These are phyloP conservation scores for Pythium aphanidermatum DNA, from an alignment of 352 stramenopile species.

Conservation along the genomic window DNA sequence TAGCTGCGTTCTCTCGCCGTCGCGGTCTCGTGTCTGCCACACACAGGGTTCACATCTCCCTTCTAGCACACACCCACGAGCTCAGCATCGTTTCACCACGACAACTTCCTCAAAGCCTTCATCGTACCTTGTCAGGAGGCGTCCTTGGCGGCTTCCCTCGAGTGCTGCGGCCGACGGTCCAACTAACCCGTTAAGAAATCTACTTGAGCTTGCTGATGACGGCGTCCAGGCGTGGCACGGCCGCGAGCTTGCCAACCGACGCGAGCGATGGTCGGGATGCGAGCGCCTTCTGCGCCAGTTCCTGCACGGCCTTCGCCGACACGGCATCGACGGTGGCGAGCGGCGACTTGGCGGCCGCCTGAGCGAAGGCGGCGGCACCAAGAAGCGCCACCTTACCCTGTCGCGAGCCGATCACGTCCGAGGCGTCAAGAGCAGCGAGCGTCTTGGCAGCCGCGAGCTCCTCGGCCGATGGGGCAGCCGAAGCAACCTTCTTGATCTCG, in stretches of 20 bases:
- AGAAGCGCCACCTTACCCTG: constrained; percentile 35
- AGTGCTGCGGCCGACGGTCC: too few species aligned
- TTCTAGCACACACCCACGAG: too few species aligned
- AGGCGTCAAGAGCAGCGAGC: constrained; percentile 35
- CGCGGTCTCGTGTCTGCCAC: too few species aligned
- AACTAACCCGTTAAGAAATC: too few species aligned
- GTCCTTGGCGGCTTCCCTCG: too few species aligned
- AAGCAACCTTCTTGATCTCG: constrained; percentile 72
- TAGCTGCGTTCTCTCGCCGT: too few species aligned
- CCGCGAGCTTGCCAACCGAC: constrained; percentile 63
- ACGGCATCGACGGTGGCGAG: constrained; percentile 30
- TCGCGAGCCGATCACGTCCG: constrained; percentile 34
- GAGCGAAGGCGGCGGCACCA: constrained; percentile 32
- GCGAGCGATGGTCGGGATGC: constrained; percentile 68
- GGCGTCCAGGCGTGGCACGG: constrained; percentile 66
- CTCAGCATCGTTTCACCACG: too few species aligned
- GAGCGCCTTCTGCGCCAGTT: constrained; percentile 71
- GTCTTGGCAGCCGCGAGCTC: constrained; percentile 76
- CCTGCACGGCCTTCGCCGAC: constrained; percentile 60
- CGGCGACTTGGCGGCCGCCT: constrained; percentile 35
- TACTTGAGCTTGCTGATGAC: constrained; percentile 79
- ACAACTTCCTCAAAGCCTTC: too few species aligned
- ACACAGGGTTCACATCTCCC: too few species aligned
- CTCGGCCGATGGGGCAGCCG: constrained; percentile 46
- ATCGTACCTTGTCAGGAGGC: too few species aligned